Base-by-base conservation (phyloP, 306 rosid genomes). In the Canavalia ensiformis region DNA sequence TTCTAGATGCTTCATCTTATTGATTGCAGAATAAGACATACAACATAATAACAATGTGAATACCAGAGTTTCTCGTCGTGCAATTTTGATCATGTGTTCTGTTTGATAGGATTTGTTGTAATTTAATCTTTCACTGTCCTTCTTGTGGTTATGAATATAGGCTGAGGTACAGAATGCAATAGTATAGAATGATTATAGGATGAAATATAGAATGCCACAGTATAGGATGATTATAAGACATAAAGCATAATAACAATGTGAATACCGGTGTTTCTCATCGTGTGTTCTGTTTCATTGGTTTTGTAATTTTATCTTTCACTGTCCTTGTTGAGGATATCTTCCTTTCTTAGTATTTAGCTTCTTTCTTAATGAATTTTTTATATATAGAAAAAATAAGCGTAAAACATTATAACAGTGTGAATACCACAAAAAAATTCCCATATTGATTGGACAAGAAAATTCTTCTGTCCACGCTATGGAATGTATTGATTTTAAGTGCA, bases 121-220 rank as follows among this genome's bases (percentile, higher is more conserved):
- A 29, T 56, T 56, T 6, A 10, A 50, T 50, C 55, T 25, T 28
- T 56, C 11, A 56, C 29, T 25, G 13, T 57, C 63, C 63, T 28
- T 18, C 25, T 18, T 7, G 35, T 29, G 4, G 25, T 18, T 18
- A 18, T 18, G 25, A 18, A 18, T 18, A 56, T 42, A 42, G 62
- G 68, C 29, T 28, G 68, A 74, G 67, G 50, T 52, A 52, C 18
- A 52, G 64, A 72, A 72, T 52, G 37, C 65, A 37, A 6, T 68
- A 18, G 25, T 18, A 18, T 18, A 18, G 25, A 18, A 18, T 18
- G 25, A 18, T 18, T 18, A 56, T 42, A 42, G 62, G 68, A 42
- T 28, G 68, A 74, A 54, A 35, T 52, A 52, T 37, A 52, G 64
- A 72, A 72, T 52, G 37, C 65, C 51, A 6, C 46, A 18, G 25